phyloP scores from a whole-genome alignment of 768 basidiomycete genomes.

The Gyrodon lividus region DNA sequence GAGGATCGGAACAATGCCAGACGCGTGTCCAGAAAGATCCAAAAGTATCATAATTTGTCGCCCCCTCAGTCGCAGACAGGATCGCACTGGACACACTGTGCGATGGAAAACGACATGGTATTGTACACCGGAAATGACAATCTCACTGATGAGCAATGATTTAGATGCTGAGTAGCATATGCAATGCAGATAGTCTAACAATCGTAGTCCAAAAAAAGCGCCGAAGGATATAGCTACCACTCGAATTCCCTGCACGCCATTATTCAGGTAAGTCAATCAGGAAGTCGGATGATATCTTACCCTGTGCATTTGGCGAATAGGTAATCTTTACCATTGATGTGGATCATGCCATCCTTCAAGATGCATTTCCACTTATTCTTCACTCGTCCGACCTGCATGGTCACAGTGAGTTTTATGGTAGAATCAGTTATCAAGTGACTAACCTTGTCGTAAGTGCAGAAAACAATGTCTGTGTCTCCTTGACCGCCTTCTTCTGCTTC shows the following conservation, averaged over 20 bases:
- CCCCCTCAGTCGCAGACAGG: too few relatives aligned
- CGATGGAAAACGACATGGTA: conserved; percentile 12
- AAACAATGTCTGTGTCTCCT: conserved; percentile 87
- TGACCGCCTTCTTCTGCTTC: conserved; percentile 76
- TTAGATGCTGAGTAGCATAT: conserved; percentile 25
- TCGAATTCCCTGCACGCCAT: conserved; percentile 40
- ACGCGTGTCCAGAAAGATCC: too few relatives aligned
- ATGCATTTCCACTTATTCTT: conserved; percentile 99
- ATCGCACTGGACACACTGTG: not conserved
- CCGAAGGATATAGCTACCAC: conserved; percentile 33
- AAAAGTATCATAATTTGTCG: too few relatives aligned
- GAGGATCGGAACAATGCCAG: too few relatives aligned
- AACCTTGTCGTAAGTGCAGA: conserved; percentile 99
- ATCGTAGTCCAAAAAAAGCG: conserved; percentile 3
- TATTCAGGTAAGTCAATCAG: not conserved
- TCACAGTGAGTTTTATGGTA: not conserved
- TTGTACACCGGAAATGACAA: conserved; percentile 21
- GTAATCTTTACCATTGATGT: conserved; percentile 96
- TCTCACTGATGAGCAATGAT: conserved; percentile 20
- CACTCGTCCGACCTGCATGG: conserved; percentile 85
- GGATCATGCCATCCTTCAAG: conserved; percentile 96
- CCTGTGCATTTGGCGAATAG: conserved; percentile 96
- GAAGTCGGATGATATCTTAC: conserved; percentile 45
- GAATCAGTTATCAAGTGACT: conserved; percentile 14
- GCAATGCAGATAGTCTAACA: conserved; percentile 24